A percentile compares a stretch with the other conserved stretches of the same genome.
phyloP scores from a whole-genome alignment of 805 yeast species.

The Metschnikowia rubicola region DNA sequence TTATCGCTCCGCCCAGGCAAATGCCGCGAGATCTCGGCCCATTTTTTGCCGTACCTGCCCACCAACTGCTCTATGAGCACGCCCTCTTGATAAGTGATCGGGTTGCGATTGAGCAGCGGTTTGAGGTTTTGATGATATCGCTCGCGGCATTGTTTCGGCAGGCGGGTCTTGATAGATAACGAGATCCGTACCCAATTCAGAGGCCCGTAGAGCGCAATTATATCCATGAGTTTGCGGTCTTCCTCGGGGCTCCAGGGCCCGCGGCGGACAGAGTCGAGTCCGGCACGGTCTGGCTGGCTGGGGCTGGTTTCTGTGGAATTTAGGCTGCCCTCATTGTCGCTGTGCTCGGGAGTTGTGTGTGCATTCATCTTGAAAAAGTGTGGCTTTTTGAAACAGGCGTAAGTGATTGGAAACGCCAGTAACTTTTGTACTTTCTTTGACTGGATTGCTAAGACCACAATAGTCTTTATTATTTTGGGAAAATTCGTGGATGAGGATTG shows the following conservation, averaged over 20 bases:
- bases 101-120: constrained; percentile 76
- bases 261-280: constrained; percentile 37
- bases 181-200: constrained; percentile 88
- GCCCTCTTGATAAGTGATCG: constrained; percentile 85
- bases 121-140: constrained; percentile 88
- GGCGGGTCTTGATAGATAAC: constrained; percentile 65
- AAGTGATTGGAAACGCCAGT: too few relatives aligned
- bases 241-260: constrained; percentile 93
- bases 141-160: constrained; percentile 91
- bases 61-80: constrained; percentile 76
- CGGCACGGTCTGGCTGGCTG: constrained; percentile 2
- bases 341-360: neutral
- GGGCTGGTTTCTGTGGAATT: neutral
- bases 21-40: constrained; percentile 93
- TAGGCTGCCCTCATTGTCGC: neutral
- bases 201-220: constrained; percentile 71
- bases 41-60: constrained; percentile 73
- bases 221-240: constrained; percentile 66
- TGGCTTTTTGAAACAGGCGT: neutral
- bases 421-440: too few relatives aligned
- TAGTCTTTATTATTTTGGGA: too few relatives aligned
- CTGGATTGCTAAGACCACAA: too few relatives aligned
- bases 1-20: constrained; percentile 85
- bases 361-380: neutral
- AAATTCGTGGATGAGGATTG: too few relatives aligned